Evolutionary conservation across 345 rosid species (phyloP).

Genomic region (Chamaenerion angustifolium): DNA sequence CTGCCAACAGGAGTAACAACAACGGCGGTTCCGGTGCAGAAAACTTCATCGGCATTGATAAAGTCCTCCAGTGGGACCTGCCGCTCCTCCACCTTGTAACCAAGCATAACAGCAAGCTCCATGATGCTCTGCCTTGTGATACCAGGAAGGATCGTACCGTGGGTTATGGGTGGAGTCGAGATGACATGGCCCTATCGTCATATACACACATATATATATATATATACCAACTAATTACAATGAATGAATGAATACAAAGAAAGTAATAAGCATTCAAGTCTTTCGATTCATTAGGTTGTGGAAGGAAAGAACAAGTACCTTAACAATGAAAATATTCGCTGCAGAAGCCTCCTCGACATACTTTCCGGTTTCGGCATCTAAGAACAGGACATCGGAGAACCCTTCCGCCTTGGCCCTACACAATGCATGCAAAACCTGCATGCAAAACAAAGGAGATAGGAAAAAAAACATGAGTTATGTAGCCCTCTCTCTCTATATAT

Average conservation of each 20-base stretch:
- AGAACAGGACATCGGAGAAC: constrained; percentile 19
- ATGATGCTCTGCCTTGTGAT: constrained; percentile 24
- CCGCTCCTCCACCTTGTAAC: constrained; percentile 28
- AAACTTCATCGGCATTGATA: constrained; percentile 32
- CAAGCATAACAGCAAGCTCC: constrained; percentile 9
- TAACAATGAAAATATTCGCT: constrained; percentile 17
- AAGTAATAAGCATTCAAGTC: no score
- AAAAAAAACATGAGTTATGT: no score
- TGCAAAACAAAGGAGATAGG: background rate
- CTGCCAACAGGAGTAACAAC: constrained; percentile 21
- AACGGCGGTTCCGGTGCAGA: constrained; percentile 42
- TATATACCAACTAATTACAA: no score
- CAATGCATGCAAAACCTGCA: constrained; percentile 16
- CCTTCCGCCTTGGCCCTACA: constrained; percentile 16
- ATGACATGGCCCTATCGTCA: constrained; percentile 9
- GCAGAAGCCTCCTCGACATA: constrained; percentile 27
- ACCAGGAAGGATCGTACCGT: constrained; percentile 21
- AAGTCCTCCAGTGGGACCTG: constrained; percentile 18
- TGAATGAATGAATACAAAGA: no score
- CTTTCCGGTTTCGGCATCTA: constrained; percentile 20
- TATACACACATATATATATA: no score
- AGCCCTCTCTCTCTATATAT: no score
- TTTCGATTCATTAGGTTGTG: no score
- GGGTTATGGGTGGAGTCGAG: constrained; percentile 17
- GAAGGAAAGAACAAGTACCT: no score